Evolutionary conservation across 106 monocot genomes (phyloP).

Genomic region (Dioscorea dumetorum): DNA sequence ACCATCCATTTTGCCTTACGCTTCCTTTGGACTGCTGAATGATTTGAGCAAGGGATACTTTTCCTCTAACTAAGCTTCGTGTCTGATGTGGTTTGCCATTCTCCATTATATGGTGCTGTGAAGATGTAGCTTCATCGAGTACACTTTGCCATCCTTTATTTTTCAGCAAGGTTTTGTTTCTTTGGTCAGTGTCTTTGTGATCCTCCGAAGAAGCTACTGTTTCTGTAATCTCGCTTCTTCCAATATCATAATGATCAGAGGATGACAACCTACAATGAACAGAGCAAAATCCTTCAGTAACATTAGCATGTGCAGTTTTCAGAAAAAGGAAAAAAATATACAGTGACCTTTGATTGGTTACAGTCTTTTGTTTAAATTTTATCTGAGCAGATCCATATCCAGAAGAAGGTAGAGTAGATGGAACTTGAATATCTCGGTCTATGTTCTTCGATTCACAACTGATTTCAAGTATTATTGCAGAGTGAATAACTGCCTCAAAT

Average conservation of each 20-base stretch:
- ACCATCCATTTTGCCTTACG: conserved; percentile 54
- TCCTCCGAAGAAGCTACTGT: conserved; percentile 23
- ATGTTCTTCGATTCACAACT: conserved; percentile 39
- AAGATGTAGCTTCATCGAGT: conserved; percentile 34
- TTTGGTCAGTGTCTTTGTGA: conserved; percentile 5
- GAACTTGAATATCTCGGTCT: conserved; percentile 10
- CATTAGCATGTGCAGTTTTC: conserved; percentile 19
- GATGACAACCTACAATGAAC: conserved; percentile 21
- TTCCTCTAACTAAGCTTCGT: conserved; percentile 66
- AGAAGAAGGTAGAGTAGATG: conserved; percentile 8
- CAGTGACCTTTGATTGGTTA: conserved; percentile 15
- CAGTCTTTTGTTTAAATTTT: conserved; percentile 17
- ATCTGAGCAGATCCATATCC: conserved; percentile 30
- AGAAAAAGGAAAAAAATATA: conserved; percentile 2
- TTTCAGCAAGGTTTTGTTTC: conserved; percentile 4
- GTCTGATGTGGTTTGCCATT: conserved; percentile 24
- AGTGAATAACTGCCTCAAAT: conserved; percentile 65
- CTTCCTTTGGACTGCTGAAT: conserved; percentile 69
- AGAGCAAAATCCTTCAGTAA: conserved; percentile 20
- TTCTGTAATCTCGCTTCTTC: conserved; percentile 43
- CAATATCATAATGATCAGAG: conserved; percentile 33
- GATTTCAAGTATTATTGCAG: conserved; percentile 74
- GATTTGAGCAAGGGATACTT: conserved; percentile 90
- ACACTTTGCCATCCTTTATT: conserved; percentile 19
- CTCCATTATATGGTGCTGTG: conserved; percentile 24